phyloP scores from a whole-genome alignment of 1,139 yeast genomes.

The Candida sp. region DNA sequence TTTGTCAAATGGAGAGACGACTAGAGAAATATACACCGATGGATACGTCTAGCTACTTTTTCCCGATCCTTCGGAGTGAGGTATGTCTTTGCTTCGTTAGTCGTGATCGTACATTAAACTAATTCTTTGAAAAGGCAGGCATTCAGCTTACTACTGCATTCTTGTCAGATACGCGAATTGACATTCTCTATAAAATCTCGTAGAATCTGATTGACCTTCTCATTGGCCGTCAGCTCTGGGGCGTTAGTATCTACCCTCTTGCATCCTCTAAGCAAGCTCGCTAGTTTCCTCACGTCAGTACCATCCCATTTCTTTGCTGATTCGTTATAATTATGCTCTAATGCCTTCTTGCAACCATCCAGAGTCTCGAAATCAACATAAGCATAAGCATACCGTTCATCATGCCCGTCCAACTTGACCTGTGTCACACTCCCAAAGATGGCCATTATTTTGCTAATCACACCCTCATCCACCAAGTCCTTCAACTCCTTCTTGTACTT shows the following conservation, averaged over 20 bases:
- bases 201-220: conserved; percentile 4
- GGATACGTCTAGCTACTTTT: no score
- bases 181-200: conserved; percentile 15
- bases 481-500: conserved; percentile 35
- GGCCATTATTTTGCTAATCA: conserved; percentile 43
- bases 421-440: conserved; percentile 45
- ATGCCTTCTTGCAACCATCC: conserved; percentile 37
- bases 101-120: conserved; percentile 26
- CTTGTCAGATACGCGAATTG: conserved; percentile 43
- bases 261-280: conserved; percentile 50
- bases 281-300: conserved; percentile 45
- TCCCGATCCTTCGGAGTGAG: conserved; percentile 10
- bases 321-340: conserved; percentile 39
- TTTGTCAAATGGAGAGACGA: conserved; percentile 86
- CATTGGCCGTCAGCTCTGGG: conserved; percentile 1
- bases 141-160: conserved; percentile 2
- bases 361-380: conserved; percentile 29
- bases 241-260: conserved; percentile 2
- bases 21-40: conserved; percentile 16
- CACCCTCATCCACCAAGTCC: conserved; percentile 31
- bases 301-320: conserved; percentile 54
- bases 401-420: conserved; percentile 18
- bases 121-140: conserved; percentile 23
- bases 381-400: conserved; percentile 43
- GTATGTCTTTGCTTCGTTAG: conserved; percentile 10